Evolutionary conservation across 805 yeast species (phyloP).

Genomic region (Monosporozyma yasuniensis): DNA sequence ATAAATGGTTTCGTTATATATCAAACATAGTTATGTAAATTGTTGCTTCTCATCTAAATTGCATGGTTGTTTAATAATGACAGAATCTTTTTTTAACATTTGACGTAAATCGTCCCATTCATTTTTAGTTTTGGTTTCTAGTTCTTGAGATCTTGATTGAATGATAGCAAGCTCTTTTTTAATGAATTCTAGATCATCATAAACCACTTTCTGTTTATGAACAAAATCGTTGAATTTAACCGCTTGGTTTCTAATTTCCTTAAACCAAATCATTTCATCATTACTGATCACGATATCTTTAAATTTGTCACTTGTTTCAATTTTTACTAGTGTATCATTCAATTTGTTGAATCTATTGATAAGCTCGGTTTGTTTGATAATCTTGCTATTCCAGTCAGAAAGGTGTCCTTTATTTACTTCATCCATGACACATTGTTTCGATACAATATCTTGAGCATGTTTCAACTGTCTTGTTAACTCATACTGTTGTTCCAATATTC

Average conservation of each 20-base stretch:
- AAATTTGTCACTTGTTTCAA: slow-evolving; percentile 10
- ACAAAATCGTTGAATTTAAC: slow-evolving; percentile 21
- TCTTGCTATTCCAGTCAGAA: slow-evolving; percentile 10
- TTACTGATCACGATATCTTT: slow-evolving; percentile 30
- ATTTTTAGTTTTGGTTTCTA: slow-evolving; percentile 4
- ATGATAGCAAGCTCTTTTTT: slow-evolving; percentile 19
- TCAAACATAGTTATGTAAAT: neutral
- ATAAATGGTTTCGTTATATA: neutral
- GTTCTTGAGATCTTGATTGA: slow-evolving; percentile 4
- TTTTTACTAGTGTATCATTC: slow-evolving; percentile 19
- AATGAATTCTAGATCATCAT: slow-evolving; percentile 26
- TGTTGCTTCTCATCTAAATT: neutral
- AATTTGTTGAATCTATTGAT: slow-evolving; percentile 29
- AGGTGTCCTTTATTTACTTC: slow-evolving; percentile 7
- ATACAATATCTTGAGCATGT: slow-evolving; percentile 17
- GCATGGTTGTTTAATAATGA: neutral
- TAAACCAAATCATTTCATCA: slow-evolving; percentile 39
- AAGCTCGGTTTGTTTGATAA: slow-evolving; percentile 28
- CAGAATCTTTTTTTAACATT: slow-evolving; percentile 28
- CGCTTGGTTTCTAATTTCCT: slow-evolving; percentile 32
- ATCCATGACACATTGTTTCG: slow-evolving; percentile 6
- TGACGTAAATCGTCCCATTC: slow-evolving; percentile 30
- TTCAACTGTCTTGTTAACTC: slow-evolving; percentile 37
- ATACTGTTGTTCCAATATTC: slow-evolving; percentile 32
- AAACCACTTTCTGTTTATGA: slow-evolving; percentile 7